These are phyloP conservation scores for Corylus heterophylla DNA, from an alignment of 306 rosid species.

Conservation along the genomic window DNA sequence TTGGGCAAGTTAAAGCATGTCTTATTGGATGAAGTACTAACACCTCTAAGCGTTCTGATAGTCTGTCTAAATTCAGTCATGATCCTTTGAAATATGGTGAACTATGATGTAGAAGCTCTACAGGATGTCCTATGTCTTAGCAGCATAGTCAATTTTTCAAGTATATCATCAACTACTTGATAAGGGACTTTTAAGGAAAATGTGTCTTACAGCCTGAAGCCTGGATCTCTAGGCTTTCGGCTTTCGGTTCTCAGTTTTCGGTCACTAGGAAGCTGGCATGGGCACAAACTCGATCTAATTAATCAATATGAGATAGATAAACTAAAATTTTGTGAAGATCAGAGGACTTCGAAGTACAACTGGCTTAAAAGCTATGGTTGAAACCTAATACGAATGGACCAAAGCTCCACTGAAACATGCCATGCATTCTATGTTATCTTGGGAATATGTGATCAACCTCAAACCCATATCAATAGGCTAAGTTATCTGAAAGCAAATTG, in stretches of 20 bases:
- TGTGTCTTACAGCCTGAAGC: slow-evolving; percentile 14
- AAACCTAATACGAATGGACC: background rate
- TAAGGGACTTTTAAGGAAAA: background rate
- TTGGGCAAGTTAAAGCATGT: slow-evolving; percentile 8
- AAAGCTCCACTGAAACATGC: background rate
- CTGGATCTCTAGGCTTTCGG: background rate
- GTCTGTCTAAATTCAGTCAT: background rate
- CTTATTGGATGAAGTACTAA: background rate
- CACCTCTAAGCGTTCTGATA: background rate
- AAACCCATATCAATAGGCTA: background rate
- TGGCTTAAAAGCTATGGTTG: background rate
- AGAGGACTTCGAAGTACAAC: background rate
- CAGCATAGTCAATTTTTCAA: background rate
- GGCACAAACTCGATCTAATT: no score
- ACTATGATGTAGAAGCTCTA: background rate
- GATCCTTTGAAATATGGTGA: slow-evolving; percentile 11
- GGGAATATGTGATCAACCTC: background rate
- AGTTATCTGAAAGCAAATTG: background rate
- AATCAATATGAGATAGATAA: background rate
- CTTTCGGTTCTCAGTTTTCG: background rate
- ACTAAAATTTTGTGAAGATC: background rate
- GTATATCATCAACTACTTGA: background rate
- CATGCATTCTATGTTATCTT: background rate
- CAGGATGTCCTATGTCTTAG: background rate
- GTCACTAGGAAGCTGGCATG: no score